Conservation (phyloP, 768 basidiomycete genomes). For the Tulasnella sp. region DNA sequence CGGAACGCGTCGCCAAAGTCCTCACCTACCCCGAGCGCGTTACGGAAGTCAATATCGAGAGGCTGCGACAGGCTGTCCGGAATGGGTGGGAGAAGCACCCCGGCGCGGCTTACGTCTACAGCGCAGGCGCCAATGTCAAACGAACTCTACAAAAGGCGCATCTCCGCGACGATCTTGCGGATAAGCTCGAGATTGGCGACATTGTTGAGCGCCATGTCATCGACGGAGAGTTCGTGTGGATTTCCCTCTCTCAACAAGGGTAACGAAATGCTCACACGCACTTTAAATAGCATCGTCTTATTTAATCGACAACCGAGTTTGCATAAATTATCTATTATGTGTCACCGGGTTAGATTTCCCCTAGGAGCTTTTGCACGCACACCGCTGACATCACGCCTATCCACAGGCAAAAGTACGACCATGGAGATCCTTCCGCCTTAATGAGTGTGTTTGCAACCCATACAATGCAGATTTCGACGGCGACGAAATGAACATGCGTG, state of each 20-base stretch:
- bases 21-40: constrained; percentile 96
- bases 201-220: constrained; percentile 90
- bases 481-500: constrained; percentile 99
- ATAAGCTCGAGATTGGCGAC: constrained; percentile 79
- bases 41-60: constrained; percentile 81
- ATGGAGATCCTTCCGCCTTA: constrained; percentile 94
- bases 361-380: neutral
- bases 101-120: constrained; percentile 90
- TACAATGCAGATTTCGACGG: constrained; percentile 99
- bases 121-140: constrained; percentile 72
- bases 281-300: constrained; percentile 60
- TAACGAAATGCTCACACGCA: neutral
- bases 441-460: constrained; percentile 98
- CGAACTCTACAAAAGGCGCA: constrained; percentile 89
- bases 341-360: constrained; percentile 66
- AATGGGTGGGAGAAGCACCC: constrained; percentile 91
- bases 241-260: neutral
- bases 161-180: constrained; percentile 66
- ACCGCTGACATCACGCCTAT: neutral
- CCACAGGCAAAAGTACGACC: constrained; percentile 78
- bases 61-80: constrained; percentile 67
- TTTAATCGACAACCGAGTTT: constrained; percentile 99
- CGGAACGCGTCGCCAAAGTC: constrained; percentile 90
- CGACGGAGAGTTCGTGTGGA: constrained; percentile 69
- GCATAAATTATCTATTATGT: constrained; percentile 99